Conservation (phyloP, 2,329 filamentous ascomycete genomes). For the Coniochaeta sp. region DNA sequence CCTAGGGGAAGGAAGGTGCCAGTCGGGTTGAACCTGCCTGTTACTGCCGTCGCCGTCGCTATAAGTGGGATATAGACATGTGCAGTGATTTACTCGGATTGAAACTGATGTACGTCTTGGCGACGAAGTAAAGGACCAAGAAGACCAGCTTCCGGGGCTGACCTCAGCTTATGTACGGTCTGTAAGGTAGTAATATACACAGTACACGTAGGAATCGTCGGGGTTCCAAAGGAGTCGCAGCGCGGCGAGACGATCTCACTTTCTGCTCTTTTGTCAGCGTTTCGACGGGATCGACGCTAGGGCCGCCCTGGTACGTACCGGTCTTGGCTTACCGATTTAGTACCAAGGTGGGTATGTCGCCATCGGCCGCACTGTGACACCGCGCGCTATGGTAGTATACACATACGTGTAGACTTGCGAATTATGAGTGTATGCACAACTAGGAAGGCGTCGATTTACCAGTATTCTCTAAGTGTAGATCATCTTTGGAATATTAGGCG, state of each 20-base stretch:
- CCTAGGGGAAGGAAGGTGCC: background rate
- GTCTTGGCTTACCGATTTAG: background rate
- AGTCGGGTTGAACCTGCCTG: background rate
- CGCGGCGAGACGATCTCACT: background rate
- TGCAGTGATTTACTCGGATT: background rate
- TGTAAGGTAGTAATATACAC: background rate
- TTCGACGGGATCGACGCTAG: background rate
- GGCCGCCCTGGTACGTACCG: background rate
- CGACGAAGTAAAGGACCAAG: background rate
- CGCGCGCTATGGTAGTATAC: too few relatives aligned
- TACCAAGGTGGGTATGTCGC: too few relatives aligned
- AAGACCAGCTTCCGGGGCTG: constrained; percentile 1
- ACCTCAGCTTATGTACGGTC: constrained; percentile 1
- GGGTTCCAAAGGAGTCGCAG: background rate
- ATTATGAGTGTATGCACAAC: too few relatives aligned
- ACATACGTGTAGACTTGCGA: too few relatives aligned
- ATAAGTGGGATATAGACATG: background rate
- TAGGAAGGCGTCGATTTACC: too few relatives aligned
- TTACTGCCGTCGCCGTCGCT: background rate
- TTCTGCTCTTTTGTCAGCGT: background rate
- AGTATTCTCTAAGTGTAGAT: too few relatives aligned
- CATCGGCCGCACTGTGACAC: background rate
- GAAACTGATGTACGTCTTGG: constrained; percentile 1
- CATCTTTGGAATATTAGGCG: too few relatives aligned
- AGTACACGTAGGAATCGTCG: background rate